These are phyloP conservation scores for Arthroderma sp. DNA, from an alignment of 2,329 filamentous ascomycete species.

Conservation along the genomic window DNA sequence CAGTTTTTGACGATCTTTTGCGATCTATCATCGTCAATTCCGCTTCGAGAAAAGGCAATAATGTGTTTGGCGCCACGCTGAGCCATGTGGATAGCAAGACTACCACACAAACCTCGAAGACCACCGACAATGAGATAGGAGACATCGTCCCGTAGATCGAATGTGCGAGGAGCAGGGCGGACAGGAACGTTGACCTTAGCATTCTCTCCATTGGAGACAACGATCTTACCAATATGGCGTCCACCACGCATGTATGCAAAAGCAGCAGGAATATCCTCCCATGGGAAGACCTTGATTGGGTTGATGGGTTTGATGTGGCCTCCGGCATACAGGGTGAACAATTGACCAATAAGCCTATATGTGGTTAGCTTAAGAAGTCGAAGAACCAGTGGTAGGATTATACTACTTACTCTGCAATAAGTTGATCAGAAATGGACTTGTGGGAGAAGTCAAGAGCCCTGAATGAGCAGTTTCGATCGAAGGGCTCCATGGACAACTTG, in stretches of 20 bases:
- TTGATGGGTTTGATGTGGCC: slow-evolving; percentile 17
- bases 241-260: slow-evolving; percentile 21
- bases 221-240: slow-evolving; percentile 26
- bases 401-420: too few relatives aligned
- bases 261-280: slow-evolving; percentile 15
- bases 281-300: slow-evolving; percentile 16
- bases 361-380: slow-evolving; percentile 2
- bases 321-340: not conserved
- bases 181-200: not conserved
- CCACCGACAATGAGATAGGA: slow-evolving; percentile 6
- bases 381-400: too few relatives aligned
- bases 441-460: slow-evolving; percentile 8
- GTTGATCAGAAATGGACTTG: too few relatives aligned
- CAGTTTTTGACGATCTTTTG: not conserved
- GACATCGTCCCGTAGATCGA: not conserved
- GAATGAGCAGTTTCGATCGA: slow-evolving; percentile 10
- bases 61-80: slow-evolving; percentile 17
- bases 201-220: slow-evolving; percentile 13
- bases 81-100: slow-evolving; percentile 5
- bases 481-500: slow-evolving; percentile 11
- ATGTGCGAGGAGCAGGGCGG: not conserved
- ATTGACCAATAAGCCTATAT: slow-evolving; percentile 1
- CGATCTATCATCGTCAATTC: slow-evolving; percentile 8
- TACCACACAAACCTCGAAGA: slow-evolving; percentile 4
- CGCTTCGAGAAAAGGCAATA: slow-evolving; percentile 18